Evolutionary conservation across 129 eudicot species (phyloP).

Genomic region (Oenanthe sinensis): DNA sequence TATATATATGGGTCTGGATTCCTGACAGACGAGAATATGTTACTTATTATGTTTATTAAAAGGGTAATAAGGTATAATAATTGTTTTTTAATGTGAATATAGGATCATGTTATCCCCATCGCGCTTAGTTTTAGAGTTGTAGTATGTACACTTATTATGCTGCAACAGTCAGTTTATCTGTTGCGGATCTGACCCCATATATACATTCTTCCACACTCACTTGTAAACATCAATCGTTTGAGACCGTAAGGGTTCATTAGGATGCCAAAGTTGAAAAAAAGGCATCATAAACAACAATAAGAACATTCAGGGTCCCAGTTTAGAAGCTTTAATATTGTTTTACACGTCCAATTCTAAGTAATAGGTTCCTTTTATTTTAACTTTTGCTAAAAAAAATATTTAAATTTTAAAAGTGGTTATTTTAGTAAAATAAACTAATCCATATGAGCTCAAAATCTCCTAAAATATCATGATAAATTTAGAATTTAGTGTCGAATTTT

Average conservation of each 20-base stretch:
- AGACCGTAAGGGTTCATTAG: slow-evolving; percentile 18
- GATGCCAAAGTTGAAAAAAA: slow-evolving; percentile 10
- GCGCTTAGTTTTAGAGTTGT: no score
- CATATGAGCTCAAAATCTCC: neutral
- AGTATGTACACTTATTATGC: no score
- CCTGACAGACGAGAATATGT: no score
- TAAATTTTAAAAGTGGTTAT: neutral
- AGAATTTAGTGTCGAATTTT: neutral
- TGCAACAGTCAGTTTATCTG: no score
- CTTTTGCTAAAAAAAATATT: neutral
- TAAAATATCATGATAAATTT: neutral
- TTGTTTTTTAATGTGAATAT: no score
- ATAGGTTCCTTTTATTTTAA: neutral
- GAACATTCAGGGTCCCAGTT: neutral
- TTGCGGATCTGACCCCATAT: no score
- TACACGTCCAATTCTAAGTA: neutral
- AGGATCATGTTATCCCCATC: no score
- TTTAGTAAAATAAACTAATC: neutral
- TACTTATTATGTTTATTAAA: no score
- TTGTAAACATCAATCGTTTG: slow-evolving; percentile 25
- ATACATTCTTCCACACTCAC: slow-evolving; percentile 10
- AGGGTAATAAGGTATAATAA: no score
- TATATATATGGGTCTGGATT: neutral
- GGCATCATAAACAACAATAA: neutral
- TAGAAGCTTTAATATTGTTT: neutral